These are phyloP conservation scores for Claviceps cyperi DNA, from an alignment of 2,329 filamentous ascomycete genomes.

Conservation along the genomic window DNA sequence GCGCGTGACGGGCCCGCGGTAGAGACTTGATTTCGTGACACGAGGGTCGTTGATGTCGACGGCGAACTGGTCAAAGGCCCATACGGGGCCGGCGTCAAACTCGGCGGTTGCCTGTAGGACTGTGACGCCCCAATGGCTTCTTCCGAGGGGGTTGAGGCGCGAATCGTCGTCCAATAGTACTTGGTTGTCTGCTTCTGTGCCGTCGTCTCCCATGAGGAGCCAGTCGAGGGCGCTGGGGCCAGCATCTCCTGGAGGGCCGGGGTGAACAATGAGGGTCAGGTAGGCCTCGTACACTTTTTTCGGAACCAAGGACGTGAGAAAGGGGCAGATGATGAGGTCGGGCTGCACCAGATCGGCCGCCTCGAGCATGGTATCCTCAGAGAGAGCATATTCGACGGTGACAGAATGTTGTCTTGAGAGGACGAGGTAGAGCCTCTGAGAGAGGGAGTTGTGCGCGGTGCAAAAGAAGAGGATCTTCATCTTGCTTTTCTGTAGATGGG, in stretches of 20 bases:
- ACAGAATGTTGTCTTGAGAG: constrained; percentile 21
- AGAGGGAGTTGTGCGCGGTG: constrained; percentile 29
- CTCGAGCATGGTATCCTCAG: constrained; percentile 20
- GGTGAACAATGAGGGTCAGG: constrained; percentile 26
- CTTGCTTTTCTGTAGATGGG: not conserved
- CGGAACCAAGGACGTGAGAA: constrained; percentile 24
- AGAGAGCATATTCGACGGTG: constrained; percentile 25
- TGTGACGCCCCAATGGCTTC: constrained; percentile 26
- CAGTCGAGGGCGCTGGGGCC: constrained; percentile 28
- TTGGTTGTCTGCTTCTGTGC: constrained; percentile 16
- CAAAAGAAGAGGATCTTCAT: constrained; percentile 29
- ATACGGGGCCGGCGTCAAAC: constrained; percentile 28
- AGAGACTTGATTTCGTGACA: constrained; percentile 26
- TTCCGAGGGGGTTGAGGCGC: constrained; percentile 14
- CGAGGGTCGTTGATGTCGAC: constrained; percentile 24
- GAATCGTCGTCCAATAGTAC: constrained; percentile 15
- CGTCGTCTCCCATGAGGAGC: constrained; percentile 28
- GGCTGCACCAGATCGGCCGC: constrained; percentile 22
- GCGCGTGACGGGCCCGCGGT: constrained; percentile 23
- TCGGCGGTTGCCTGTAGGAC: constrained; percentile 24
- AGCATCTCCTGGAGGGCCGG: constrained; percentile 26
- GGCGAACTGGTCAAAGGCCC: constrained; percentile 28
- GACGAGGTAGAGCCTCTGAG: constrained; percentile 23
- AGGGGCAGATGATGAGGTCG: constrained; percentile 27
- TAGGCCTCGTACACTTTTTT: constrained; percentile 21